Evolutionary conservation across 208 protist species (phyloP).

Genomic region (Tritrichomonas foetus): DNA sequence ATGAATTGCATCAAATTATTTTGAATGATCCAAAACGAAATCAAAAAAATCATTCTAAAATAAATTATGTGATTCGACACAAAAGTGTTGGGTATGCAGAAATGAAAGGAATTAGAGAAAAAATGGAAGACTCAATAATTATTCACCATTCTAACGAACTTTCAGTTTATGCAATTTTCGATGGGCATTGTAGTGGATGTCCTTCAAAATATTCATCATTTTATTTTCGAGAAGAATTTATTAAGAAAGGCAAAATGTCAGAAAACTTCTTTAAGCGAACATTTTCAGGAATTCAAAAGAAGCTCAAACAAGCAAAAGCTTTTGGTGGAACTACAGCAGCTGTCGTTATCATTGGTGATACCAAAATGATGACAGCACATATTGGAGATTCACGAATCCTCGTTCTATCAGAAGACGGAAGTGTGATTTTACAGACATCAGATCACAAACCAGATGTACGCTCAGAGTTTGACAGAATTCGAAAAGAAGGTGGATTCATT

Average conservation of each 20-base stretch:
- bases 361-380: not conserved
- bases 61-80: not conserved
- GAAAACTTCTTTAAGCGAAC: not conserved
- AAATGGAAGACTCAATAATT: not conserved
- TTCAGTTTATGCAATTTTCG: not conserved
- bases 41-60: not conserved
- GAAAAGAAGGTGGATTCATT: not conserved
- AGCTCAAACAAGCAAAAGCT: not conserved
- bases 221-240: not conserved
- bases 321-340: not conserved
- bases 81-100: not conserved
- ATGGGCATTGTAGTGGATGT: not conserved
- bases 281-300: not conserved
- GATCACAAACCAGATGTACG: not conserved
- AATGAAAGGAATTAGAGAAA: not conserved
- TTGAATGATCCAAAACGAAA: not conserved
- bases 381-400: not conserved
- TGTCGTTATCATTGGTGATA: not conserved
- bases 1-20: not conserved
- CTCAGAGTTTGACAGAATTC: not conserved
- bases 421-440: not conserved
- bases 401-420: not conserved
- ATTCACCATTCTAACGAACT: not conserved
- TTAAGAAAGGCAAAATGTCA: not conserved
- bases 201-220: not conserved